Conservation (phyloP, 2,329 filamentous ascomycete species). For the Parascedosporium putredinis region DNA sequence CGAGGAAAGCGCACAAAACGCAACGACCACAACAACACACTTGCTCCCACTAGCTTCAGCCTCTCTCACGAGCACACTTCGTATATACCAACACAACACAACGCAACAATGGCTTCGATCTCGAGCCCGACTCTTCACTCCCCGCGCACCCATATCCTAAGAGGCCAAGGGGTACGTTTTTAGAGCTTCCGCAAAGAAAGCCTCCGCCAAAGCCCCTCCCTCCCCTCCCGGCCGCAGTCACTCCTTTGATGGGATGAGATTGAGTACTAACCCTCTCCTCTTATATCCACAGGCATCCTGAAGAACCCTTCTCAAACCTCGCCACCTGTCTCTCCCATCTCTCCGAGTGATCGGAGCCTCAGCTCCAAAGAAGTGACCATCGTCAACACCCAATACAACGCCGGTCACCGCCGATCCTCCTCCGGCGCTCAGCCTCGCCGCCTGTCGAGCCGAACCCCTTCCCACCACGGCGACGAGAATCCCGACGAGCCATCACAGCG, state of each 20-base stretch:
- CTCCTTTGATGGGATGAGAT: not conserved
- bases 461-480: constrained; percentile 45
- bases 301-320: constrained; percentile 73
- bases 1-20: too few species aligned
- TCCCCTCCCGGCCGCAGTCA: not conserved
- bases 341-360: constrained; percentile 13
- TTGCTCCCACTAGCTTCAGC: too few species aligned
- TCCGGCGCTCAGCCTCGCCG: constrained; percentile 46
- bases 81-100: not conserved
- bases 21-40: too few species aligned
- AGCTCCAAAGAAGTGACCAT: constrained; percentile 83
- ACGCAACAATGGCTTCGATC: not conserved
- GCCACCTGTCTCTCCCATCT: constrained; percentile 40
- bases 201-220: too few species aligned
- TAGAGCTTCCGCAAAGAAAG: too few species aligned
- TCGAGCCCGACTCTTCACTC: not conserved
- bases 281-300: constrained; percentile 65
- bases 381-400: constrained; percentile 90
- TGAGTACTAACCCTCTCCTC: not conserved
- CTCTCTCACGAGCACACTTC: too few species aligned
- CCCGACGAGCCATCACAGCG: constrained; percentile 52
- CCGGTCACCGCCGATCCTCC: constrained; percentile 73
- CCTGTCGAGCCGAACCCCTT: constrained; percentile 55
- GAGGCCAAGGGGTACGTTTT: constrained; percentile 1
- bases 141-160: not conserved